Conservation (phyloP, 2,329 filamentous ascomycete species). For the Trichoderma pleuroti region DNA sequence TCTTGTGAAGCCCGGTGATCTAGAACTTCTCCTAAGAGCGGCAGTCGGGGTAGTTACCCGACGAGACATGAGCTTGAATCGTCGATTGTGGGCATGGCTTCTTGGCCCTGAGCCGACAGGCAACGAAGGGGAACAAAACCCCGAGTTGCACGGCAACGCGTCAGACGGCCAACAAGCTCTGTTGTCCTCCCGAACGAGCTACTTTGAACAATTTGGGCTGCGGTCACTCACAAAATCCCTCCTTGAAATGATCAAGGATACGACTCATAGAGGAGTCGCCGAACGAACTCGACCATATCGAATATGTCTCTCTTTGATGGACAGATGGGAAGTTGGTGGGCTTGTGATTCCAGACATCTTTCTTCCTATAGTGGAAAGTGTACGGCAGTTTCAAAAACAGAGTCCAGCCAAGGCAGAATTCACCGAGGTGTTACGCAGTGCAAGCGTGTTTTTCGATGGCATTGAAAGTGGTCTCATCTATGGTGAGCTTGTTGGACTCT, state of each 20-base stretch:
- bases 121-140: slow-evolving; percentile 45
- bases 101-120: slow-evolving; percentile 68
- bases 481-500: slow-evolving; percentile 69
- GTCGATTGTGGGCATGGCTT: slow-evolving; percentile 94
- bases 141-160: slow-evolving; percentile 44
- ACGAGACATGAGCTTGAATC: slow-evolving; percentile 94
- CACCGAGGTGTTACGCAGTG: slow-evolving; percentile 84
- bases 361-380: slow-evolving; percentile 76
- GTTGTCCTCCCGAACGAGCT: slow-evolving; percentile 62
- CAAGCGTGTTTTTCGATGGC: slow-evolving; percentile 94
- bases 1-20: slow-evolving; percentile 67
- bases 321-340: slow-evolving; percentile 94
- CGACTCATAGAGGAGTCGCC: slow-evolving; percentile 32
- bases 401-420: slow-evolving; percentile 68
- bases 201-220: slow-evolving; percentile 79
- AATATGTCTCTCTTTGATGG: slow-evolving; percentile 93
- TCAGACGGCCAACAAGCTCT: slow-evolving; percentile 44
- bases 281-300: slow-evolving; percentile 83
- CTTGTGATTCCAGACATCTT: slow-evolving; percentile 86
- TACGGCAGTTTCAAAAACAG: slow-evolving; percentile 67
- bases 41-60: slow-evolving; percentile 84
- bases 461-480: slow-evolving; percentile 94
- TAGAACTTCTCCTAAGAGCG: slow-evolving; percentile 76
- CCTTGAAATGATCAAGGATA: slow-evolving; percentile 65
- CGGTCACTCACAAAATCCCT: slow-evolving; percentile 70